These are phyloP conservation scores for Glycine latifolia DNA, from an alignment of 306 rosid genomes.

Conservation along the genomic window DNA sequence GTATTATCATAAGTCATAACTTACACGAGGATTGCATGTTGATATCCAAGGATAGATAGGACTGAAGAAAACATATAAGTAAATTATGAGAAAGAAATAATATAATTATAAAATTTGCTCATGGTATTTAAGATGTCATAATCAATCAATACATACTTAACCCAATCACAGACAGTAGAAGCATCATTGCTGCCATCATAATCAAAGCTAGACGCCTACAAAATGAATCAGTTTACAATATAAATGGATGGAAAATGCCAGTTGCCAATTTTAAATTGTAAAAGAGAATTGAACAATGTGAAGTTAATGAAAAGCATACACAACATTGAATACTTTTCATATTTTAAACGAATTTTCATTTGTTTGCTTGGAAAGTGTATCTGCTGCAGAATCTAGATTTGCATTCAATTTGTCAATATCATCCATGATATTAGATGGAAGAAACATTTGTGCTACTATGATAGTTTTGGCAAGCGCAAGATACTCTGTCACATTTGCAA, in stretches of 20 bases:
- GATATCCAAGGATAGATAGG: slow-evolving; percentile 71
- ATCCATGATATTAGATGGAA: slow-evolving; percentile 77
- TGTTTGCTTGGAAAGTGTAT: slow-evolving; percentile 66
- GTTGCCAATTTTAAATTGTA: neutral
- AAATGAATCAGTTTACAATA: slow-evolving; percentile 40
- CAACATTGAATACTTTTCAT: slow-evolving; percentile 61
- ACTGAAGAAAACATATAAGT: slow-evolving; percentile 61
- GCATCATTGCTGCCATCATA: slow-evolving; percentile 76
- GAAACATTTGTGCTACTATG: slow-evolving; percentile 76
- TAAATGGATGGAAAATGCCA: neutral
- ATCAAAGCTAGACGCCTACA: slow-evolving; percentile 76
- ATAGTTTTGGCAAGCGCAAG: slow-evolving; percentile 86
- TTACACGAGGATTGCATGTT: slow-evolving; percentile 84
- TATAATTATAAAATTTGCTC: neutral
- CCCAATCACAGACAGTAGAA: slow-evolving; percentile 76
- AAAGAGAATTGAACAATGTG: neutral
- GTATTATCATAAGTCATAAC: slow-evolving; percentile 41
- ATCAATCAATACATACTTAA: slow-evolving; percentile 61
- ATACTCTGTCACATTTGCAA: slow-evolving; percentile 84
- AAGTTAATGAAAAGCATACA: slow-evolving; percentile 60
- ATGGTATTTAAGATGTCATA: neutral
- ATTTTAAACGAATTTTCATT: slow-evolving; percentile 65
- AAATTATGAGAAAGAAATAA: slow-evolving; percentile 40
- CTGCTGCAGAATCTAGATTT: slow-evolving; percentile 75
- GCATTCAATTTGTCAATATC: slow-evolving; percentile 74